Evolutionary conservation across 805 yeast species (phyloP).

Genomic region (Hanseniaspora occidentalis): DNA sequence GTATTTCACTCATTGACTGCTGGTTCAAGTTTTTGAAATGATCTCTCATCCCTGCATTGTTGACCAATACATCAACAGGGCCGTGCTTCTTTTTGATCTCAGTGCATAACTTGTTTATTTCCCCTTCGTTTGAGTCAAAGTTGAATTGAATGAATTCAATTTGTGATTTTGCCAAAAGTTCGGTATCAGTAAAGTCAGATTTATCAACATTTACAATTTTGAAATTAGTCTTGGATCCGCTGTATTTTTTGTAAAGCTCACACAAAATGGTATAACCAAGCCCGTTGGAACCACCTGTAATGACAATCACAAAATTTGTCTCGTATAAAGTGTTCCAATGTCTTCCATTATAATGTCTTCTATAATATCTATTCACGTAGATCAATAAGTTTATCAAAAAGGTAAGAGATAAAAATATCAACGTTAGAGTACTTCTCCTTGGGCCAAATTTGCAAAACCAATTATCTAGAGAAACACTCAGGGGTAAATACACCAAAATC

Average conservation of each 20-base stretch:
- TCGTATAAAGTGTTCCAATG: neutral
- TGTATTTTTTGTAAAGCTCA: constrained; percentile 9
- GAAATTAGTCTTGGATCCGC: neutral
- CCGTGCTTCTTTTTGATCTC: constrained; percentile 6
- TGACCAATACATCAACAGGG: constrained; percentile 16
- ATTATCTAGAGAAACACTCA: no score
- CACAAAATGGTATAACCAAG: constrained; percentile 27
- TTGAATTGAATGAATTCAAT: neutral
- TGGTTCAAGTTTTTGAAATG: constrained; percentile 18
- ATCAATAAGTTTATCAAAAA: neutral
- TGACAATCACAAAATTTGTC: constrained; percentile 8
- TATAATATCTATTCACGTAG: neutral
- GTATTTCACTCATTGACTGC: constrained; percentile 13
- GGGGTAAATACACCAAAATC: neutral
- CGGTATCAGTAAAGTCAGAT: constrained; percentile 25
- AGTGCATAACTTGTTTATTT: constrained; percentile 6
- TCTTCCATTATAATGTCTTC: neutral
- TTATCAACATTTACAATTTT: constrained; percentile 11
- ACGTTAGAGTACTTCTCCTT: no score
- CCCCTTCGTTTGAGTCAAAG: no score
- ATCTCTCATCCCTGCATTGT: constrained; percentile 33
- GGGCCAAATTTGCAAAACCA: no score
- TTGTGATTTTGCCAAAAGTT: neutral
- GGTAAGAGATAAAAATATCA: neutral
- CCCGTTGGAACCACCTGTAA: constrained; percentile 35